These are phyloP conservation scores for Penicillium sp. DNA, from an alignment of 2,329 filamentous ascomycete species.

Conservation along the genomic window DNA sequence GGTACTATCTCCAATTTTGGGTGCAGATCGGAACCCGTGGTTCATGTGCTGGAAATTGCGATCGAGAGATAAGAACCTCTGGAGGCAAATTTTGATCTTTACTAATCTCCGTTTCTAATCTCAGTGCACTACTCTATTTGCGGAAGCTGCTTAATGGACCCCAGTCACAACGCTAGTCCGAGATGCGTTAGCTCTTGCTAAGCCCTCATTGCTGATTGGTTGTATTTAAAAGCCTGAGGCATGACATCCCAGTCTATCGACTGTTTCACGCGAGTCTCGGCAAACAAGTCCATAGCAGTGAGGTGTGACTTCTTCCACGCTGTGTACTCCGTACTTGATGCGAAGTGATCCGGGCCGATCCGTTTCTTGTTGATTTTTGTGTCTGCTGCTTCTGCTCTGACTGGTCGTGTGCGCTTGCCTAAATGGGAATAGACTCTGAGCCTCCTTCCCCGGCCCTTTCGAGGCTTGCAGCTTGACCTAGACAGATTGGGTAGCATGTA, in stretches of 20 bases:
- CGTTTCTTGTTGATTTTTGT: neutral
- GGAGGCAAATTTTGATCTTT: neutral
- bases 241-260: neutral
- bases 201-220: neutral
- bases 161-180: neutral
- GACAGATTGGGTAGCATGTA: too few relatives aligned
- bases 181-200: neutral
- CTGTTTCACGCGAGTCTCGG: neutral
- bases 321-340: too few relatives aligned
- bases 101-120: neutral
- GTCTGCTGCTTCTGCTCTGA: neutral
- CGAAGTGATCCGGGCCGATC: neutral
- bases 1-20: neutral
- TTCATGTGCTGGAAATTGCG: neutral
- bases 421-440: neutral
- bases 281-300: neutral
- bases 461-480: neutral
- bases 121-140: neutral
- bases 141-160: neutral
- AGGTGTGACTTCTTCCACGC: too few relatives aligned
- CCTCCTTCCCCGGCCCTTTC: neutral
- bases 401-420: neutral
- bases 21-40: neutral
- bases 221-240: neutral
- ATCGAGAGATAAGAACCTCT: neutral